Evolutionary conservation across 352 stramenopile species (phyloP), one percentile per base, ranked within the genome.

Genomic region (Aphanomyces cochlioides): DNA sequence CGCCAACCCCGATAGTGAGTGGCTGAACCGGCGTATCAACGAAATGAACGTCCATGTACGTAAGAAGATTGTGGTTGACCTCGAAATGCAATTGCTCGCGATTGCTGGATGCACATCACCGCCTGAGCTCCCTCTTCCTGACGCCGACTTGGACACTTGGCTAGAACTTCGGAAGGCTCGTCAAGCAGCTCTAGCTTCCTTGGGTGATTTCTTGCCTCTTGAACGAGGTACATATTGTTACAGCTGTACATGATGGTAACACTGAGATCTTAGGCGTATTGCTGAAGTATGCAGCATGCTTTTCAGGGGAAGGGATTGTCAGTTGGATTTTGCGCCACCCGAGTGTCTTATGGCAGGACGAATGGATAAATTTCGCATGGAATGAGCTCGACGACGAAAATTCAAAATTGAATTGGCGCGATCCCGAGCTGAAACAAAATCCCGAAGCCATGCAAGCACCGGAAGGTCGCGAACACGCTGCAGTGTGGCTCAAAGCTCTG

Each of bases 61-160:
- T 28, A 90, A 87, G 53, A 74, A 81, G 7, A 87, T 88, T 50
- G 78, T 89, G 3, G 72, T 87, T 3, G 59, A 80, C 5, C 74
- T 91, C 1, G 84, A 91, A 65, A 85, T 88, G 59, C 82, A 91
- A 56, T 40, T 91, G 6, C 68, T 91, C 1, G 79, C 85, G 17
- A 69, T 91, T 13, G 74, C 77, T 37, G 82, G 64, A 15, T 77
- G 77, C 2, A 57, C 78, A 3, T 60, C 67, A 8, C 36, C 45
- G 5, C 74, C 71, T 3, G 69, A 72, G 47, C 69, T 73, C 8
- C 74, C 73, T 13, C 38, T 60, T 0, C 12, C 54, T 1, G 73
- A 76, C 10, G 53, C 72, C 0, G 56, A 67, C n/a, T 72, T 81
- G 28, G 80, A 88, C 10, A 74, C 86, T 21, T 91, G 84, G 84